phyloP scores from a whole-genome alignment of 371 early-diverging fungal genomes.

The Rhizopus microsporus region DNA sequence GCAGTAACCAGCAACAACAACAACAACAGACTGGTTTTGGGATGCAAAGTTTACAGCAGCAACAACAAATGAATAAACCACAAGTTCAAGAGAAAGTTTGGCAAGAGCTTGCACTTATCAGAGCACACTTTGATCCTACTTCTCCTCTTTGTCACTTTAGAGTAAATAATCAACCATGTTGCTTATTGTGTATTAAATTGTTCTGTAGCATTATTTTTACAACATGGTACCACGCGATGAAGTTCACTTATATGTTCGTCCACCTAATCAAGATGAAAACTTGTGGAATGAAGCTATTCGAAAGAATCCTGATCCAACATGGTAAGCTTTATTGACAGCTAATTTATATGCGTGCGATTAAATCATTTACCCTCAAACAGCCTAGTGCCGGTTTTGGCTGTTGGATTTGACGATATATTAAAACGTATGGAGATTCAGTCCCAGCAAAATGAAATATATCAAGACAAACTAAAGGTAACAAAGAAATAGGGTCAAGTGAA shows the following conservation, averaged over 20 bases:
- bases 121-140: constrained; percentile 77
- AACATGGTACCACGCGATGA: constrained; percentile 85
- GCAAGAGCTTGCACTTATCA: constrained; percentile 50
- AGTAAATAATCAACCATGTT: constrained; percentile 23
- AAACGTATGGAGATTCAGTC: constrained; percentile 81
- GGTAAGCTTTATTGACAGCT: constrained; percentile 42
- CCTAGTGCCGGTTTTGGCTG: constrained; percentile 72
- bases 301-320: constrained; percentile 83
- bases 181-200: neutral
- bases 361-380: constrained; percentile 29
- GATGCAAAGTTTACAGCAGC: constrained; percentile 27
- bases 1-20: constrained; percentile 1
- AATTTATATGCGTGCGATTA: neutral
- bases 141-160: constrained; percentile 82
- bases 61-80: constrained; percentile 13
- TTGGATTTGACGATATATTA: constrained; percentile 85
- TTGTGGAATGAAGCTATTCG: constrained; percentile 81
- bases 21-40: constrained; percentile 12
- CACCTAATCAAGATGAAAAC: constrained; percentile 67
- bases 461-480: constrained; percentile 30
- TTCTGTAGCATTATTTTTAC: constrained; percentile 80
- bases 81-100: constrained; percentile 32
- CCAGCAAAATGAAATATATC: constrained; percentile 46
- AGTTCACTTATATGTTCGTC: constrained; percentile 72
- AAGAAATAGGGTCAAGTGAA: neutral